Conservation (phyloP, 768 basidiomycete genomes). For the Suillus weaverae region DNA sequence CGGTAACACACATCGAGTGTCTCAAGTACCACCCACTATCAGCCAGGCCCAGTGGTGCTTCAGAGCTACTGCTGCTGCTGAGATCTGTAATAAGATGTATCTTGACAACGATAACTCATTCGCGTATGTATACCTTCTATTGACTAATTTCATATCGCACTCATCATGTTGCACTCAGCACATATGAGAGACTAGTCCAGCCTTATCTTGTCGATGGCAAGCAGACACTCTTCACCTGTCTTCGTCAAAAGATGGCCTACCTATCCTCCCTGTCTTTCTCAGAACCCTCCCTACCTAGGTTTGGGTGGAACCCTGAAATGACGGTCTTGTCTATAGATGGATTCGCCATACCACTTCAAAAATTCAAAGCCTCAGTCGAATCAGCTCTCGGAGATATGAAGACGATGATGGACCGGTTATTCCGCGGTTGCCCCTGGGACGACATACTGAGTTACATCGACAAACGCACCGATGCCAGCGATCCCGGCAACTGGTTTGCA, state of each 20-base stretch:
- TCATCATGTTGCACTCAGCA: neutral
- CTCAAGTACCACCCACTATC: conserved; percentile 5
- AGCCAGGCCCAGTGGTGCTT: neutral
- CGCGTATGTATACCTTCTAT: neutral
- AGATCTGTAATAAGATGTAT: no score
- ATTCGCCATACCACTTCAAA: neutral
- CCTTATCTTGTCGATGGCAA: neutral
- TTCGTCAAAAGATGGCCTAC: neutral
- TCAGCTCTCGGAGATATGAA: neutral
- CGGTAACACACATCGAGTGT: neutral
- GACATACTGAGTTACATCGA: neutral
- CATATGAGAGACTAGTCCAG: no score
- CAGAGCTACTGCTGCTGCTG: neutral
- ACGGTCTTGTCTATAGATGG: neutral
- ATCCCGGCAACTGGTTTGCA: neutral
- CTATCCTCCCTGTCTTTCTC: neutral
- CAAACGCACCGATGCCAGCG: neutral
- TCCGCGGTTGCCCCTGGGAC: neutral
- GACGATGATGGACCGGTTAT: neutral
- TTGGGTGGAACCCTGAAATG: neutral
- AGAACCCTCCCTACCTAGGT: neutral
- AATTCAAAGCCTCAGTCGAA: neutral
- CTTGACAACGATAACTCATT: neutral
- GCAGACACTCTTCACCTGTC: neutral
- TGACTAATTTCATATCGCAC: no score